Evolutionary conservation across 805 yeast species (phyloP).

Genomic region (Yamadazyma insecticola): DNA sequence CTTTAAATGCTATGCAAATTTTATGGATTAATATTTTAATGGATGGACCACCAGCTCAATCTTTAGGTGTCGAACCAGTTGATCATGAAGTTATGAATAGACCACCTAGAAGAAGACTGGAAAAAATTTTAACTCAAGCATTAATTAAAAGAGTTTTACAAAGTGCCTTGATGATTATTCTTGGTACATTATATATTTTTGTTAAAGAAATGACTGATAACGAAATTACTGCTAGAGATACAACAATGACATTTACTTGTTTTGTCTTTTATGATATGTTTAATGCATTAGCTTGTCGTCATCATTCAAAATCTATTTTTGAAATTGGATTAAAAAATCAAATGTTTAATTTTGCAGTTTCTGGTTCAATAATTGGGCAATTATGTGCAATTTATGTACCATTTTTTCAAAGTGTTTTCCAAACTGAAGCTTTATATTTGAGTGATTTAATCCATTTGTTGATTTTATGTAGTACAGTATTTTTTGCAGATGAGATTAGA

Average conservation of each 20-base stretch:
- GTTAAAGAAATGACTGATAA: conserved; percentile 81
- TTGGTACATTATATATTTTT: conserved; percentile 87
- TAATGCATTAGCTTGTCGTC: conserved; percentile 92
- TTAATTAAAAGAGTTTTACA: conserved; percentile 70
- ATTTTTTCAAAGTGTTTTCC: conserved; percentile 87
- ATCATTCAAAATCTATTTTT: conserved; percentile 76
- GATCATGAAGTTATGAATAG: conserved; percentile 92
- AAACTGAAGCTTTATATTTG: conserved; percentile 82
- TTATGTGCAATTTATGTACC: conserved; percentile 91
- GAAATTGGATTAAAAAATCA: conserved; percentile 76
- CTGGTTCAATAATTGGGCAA: conserved; percentile 85
- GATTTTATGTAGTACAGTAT: conserved; percentile 69
- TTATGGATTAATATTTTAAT: conserved; percentile 94
- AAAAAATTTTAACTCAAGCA: conserved; percentile 68
- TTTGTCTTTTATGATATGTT: conserved; percentile 96
- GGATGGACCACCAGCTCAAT: conserved; percentile 99
- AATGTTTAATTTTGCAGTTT: conserved; percentile 93
- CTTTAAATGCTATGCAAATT: conserved; percentile 97
- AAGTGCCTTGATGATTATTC: conserved; percentile 70
- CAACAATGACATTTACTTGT: conserved; percentile 98
- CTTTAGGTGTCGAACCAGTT: conserved; percentile 95
- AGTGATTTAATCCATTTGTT: conserved; percentile 64
- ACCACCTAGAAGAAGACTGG: conserved; percentile 91
- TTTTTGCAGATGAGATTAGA: conserved; percentile 78
- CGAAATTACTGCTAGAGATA: conserved; percentile 85